phyloP scores from a whole-genome alignment of 345 rosid species.

The Iberis pinnata region DNA sequence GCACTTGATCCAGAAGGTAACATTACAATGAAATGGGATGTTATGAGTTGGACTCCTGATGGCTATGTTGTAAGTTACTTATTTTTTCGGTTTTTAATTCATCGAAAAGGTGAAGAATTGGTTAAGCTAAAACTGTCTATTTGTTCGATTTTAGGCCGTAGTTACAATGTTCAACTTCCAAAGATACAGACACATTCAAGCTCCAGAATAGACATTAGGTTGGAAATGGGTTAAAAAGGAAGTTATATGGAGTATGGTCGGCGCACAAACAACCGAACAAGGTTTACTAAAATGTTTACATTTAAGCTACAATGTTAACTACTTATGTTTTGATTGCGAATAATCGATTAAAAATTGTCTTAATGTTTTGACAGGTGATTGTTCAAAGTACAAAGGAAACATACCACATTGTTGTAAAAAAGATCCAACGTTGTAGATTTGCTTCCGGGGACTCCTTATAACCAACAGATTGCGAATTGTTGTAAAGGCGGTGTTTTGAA shows the following conservation, averaged over 20 bases:
- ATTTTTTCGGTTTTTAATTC: no score
- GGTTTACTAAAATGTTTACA: constrained; percentile 27
- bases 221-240: constrained; percentile 94
- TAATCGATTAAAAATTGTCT: neutral
- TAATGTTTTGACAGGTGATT: constrained; percentile 38
- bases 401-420: constrained; percentile 84
- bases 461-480: constrained; percentile 84
- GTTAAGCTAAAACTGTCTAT: neutral
- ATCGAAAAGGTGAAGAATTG: no score
- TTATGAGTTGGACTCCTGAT: constrained; percentile 86
- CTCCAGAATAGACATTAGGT: constrained; percentile 87
- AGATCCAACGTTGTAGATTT: constrained; percentile 76
- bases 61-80: constrained; percentile 76
- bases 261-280: constrained; percentile 77
- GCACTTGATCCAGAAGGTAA: constrained; percentile 85
- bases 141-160: constrained; percentile 51
- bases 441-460: constrained; percentile 79
- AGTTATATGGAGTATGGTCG: constrained; percentile 81
- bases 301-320: neutral
- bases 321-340: neutral
- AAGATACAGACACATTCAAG: constrained; percentile 71
- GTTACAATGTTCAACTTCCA: constrained; percentile 82
- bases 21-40: constrained; percentile 93
- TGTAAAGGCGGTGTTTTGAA: constrained; percentile 85
- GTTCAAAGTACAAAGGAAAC: constrained; percentile 71